Percentiles rank a stretch among this genome's conserved stretches.
Evolutionary conservation across 2,329 filamentous ascomycete genomes (phyloP).

Genomic region (Corinectria fuckeliana): DNA sequence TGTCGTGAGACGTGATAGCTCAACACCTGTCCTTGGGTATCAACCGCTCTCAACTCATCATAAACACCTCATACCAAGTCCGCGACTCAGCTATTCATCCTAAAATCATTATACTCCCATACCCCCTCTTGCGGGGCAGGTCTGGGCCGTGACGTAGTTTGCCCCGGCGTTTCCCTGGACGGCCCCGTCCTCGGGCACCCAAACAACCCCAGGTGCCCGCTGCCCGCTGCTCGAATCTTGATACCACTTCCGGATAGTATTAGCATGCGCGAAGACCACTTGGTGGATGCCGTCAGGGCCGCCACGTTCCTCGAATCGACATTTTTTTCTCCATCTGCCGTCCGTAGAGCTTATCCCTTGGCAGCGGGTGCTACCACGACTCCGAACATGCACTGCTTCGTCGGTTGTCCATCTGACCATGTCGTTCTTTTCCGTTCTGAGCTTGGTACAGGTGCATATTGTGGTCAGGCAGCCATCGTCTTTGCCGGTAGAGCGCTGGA

Average conservation of each 20-base stretch:
- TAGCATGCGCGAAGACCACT: constrained; percentile 11
- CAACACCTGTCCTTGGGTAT: neutral
- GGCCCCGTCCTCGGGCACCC: constrained; percentile 1
- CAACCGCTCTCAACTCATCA: constrained; percentile 2
- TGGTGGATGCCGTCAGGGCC: constrained; percentile 7
- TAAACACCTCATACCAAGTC: constrained; percentile 1
- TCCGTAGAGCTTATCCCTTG: neutral
- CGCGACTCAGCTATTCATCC: neutral
- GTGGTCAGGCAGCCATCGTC: constrained; percentile 5
- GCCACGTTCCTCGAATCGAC: constrained; percentile 12
- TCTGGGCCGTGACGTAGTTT: constrained; percentile 2
- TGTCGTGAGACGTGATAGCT: neutral
- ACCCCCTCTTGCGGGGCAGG: neutral
- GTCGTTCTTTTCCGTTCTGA: constrained; percentile 16
- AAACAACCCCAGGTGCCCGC: neutral
- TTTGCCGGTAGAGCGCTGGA: neutral
- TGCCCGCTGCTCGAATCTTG: constrained; percentile 30
- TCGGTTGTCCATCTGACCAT: constrained; percentile 29
- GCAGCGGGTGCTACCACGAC: neutral
- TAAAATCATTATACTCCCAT: neutral
- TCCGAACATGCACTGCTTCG: neutral
- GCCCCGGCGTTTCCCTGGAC: neutral
- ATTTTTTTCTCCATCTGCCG: neutral
- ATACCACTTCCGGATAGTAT: constrained; percentile 25
- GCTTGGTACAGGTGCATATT: constrained; percentile 4